Conservation (phyloP, 331 rosid genomes). For the Telfairia occidentalis region DNA sequence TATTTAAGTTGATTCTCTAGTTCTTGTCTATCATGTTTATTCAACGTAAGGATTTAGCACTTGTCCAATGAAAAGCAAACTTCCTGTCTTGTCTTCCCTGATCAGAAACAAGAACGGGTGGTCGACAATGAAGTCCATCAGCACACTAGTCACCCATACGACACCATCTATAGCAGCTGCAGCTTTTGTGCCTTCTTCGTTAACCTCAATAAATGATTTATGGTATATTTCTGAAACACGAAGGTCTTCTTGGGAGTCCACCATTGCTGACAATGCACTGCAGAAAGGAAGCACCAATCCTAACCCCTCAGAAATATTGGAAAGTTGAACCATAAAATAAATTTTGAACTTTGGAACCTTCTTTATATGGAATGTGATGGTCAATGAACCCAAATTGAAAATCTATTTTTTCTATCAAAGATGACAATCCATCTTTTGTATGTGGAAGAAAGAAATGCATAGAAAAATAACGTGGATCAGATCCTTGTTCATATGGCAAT, state of each 20-base stretch:
- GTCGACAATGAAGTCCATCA: slow-evolving; percentile 61
- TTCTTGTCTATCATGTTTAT: background rate
- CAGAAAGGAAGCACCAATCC: slow-evolving; percentile 63
- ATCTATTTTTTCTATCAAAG: slow-evolving; percentile 51
- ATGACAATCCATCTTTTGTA: slow-evolving; percentile 45
- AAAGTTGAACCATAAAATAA: slow-evolving; percentile 50
- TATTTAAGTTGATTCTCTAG: background rate
- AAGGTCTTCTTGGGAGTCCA: slow-evolving; percentile 22
- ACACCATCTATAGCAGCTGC: slow-evolving; percentile 44
- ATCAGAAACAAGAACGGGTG: slow-evolving; percentile 12
- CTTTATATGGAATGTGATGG: slow-evolving; percentile 31
- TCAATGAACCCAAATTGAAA: slow-evolving; percentile 45
- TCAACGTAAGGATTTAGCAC: background rate
- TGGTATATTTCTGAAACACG: slow-evolving; percentile 46
- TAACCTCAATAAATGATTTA: slow-evolving; percentile 62
- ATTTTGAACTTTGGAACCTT: slow-evolving; percentile 54
- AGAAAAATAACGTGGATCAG: slow-evolving; percentile 46
- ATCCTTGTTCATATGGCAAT: slow-evolving; percentile 55
- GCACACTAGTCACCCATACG: background rate
- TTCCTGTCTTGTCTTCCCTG: no score
- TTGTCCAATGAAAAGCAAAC: no score
- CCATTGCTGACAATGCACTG: slow-evolving; percentile 51
- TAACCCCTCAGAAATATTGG: slow-evolving; percentile 32
- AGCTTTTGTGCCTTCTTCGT: slow-evolving; percentile 79
- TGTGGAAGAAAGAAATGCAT: slow-evolving; percentile 75